A percentile compares a stretch with the other conserved stretches of the same genome.
phyloP scores from a whole-genome alignment of 768 basidiomycete genomes.

The Trametes cinnabarina region DNA sequence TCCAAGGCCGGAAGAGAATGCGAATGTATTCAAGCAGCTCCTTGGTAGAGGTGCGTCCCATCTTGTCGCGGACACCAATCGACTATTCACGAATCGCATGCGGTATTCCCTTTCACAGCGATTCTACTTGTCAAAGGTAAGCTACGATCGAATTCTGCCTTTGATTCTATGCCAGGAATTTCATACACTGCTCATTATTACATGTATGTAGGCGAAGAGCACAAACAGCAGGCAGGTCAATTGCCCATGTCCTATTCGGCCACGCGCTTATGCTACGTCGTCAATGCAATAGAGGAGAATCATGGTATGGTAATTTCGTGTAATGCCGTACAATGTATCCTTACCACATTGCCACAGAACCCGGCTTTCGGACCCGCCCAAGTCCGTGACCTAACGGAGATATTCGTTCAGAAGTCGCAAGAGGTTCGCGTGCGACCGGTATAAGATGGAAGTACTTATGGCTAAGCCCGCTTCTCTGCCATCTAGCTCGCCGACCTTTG shows the following conservation, averaged over 20 bases:
- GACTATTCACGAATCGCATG: background rate
- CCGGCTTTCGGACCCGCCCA: constrained; percentile 65
- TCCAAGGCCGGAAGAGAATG: constrained; percentile 59
- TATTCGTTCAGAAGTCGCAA: constrained; percentile 55
- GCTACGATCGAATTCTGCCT: too few relatives aligned
- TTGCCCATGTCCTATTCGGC: too few relatives aligned
- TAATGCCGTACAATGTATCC: background rate
- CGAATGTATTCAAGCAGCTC: too few relatives aligned
- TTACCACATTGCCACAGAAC: constrained; percentile 38
- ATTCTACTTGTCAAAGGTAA: too few relatives aligned
- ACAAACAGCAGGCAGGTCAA: too few relatives aligned
- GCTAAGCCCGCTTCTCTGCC: too few relatives aligned
- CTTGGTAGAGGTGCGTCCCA: background rate
- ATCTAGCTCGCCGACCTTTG: constrained; percentile 13
- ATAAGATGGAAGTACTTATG: too few relatives aligned
- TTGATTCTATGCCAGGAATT: too few relatives aligned
- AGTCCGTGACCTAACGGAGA: constrained; percentile 53
- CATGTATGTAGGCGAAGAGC: too few relatives aligned
- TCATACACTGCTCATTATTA: too few relatives aligned
- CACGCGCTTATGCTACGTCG: too few relatives aligned
- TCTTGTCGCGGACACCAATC: background rate
- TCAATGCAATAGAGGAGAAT: constrained; percentile 17
- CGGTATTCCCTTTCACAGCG: too few relatives aligned
- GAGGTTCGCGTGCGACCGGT: constrained; percentile 34
- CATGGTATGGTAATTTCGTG: constrained; percentile 28